phyloP scores from a whole-genome alignment of 73 alveolate genomes.

The Paramecium biaurelia region DNA sequence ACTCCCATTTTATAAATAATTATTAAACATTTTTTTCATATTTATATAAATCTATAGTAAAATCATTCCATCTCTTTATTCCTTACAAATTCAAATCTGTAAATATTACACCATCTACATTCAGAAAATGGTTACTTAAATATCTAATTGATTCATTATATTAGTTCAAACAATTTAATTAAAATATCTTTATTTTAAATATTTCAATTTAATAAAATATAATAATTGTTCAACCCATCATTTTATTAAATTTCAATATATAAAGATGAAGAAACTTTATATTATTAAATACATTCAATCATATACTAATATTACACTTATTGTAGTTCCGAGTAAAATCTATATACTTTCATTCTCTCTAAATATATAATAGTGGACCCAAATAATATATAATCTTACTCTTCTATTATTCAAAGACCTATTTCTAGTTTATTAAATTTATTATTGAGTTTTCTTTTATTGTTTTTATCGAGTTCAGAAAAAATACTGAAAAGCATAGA shows the following conservation, averaged over 20 bases:
- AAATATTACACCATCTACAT: not conserved
- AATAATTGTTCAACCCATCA: not conserved
- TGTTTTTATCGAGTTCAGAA: not conserved
- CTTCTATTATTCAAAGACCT: not conserved
- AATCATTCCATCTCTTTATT: not conserved
- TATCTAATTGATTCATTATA: not conserved
- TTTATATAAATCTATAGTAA: not conserved
- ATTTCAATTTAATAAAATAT: not conserved
- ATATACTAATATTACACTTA: not conserved
- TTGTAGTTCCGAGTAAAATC: not conserved
- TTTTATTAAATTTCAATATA: not conserved
- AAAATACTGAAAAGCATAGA: not conserved
- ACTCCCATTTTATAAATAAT: constrained; percentile 31
- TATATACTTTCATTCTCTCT: not conserved
- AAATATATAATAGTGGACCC: too few relatives aligned
- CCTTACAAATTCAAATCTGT: not conserved
- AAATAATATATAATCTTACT: too few relatives aligned
- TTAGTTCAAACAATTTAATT: not conserved
- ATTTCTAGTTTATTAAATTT: not conserved
- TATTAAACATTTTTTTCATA: not conserved
- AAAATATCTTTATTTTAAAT: not conserved
- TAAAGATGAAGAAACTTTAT: not conserved
- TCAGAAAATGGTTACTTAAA: not conserved
- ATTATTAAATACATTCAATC: not conserved
- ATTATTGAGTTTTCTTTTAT: not conserved